phyloP scores from a whole-genome alignment of 495 filamentous ascomycete species.

The Aspergillus ostianus region DNA sequence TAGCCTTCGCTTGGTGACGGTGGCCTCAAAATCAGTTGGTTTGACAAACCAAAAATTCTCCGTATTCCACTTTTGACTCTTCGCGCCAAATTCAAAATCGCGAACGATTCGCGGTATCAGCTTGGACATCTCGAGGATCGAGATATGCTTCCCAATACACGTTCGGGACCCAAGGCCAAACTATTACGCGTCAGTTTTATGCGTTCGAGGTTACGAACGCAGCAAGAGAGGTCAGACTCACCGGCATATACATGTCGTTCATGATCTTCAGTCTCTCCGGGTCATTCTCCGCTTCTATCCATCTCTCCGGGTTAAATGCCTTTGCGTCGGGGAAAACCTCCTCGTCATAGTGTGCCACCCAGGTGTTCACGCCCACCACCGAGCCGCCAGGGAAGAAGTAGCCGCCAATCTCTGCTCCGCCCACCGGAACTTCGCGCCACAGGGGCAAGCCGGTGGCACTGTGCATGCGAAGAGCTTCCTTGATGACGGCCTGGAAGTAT shows the following conservation, averaged over 20 bases:
- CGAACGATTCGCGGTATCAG: slow-evolving; percentile 46
- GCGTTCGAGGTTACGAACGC: not conserved
- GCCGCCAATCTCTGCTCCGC: slow-evolving; percentile 35
- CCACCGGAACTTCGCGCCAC: slow-evolving; percentile 40
- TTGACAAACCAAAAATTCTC: slow-evolving; percentile 51
- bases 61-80: slow-evolving; percentile 35
- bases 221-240: slow-evolving; percentile 14
- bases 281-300: slow-evolving; percentile 33
- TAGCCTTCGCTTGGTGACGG: slow-evolving; percentile 13
- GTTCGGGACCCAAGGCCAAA: slow-evolving; percentile 46
- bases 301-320: slow-evolving; percentile 36
- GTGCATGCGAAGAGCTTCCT: slow-evolving; percentile 44
- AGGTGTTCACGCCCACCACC: slow-evolving; percentile 53
- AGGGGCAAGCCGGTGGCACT: slow-evolving; percentile 39
- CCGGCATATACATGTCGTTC: slow-evolving; percentile 46
- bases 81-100: slow-evolving; percentile 38
- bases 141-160: slow-evolving; percentile 50
- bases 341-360: slow-evolving; percentile 51
- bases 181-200: slow-evolving; percentile 20
- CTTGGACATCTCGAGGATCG: slow-evolving; percentile 47
- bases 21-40: slow-evolving; percentile 37
- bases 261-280: slow-evolving; percentile 33
- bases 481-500: slow-evolving; percentile 48
- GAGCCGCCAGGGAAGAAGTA: slow-evolving; percentile 41
- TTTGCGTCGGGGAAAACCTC: slow-evolving; percentile 42